Conservation (phyloP, 2,329 filamentous ascomycete species). For the Cercospora brassicicola region DNA sequence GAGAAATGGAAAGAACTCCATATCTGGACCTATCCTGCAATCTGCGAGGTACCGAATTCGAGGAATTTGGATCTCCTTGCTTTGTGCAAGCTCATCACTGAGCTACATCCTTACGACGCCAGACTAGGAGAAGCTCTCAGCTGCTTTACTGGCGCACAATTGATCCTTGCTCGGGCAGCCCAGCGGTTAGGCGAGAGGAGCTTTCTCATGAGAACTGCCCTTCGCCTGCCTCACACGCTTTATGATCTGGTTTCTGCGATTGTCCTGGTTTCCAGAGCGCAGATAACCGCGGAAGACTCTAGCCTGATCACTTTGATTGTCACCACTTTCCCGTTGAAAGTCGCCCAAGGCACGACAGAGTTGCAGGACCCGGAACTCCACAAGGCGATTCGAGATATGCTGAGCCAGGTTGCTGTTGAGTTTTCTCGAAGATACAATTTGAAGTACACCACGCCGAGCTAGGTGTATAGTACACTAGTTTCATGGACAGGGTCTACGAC, state of each 20-base stretch:
- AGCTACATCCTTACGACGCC: conserved; percentile 1
- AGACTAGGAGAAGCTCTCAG: conserved; percentile 15
- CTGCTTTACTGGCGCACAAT: conserved; percentile 13
- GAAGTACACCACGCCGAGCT: neutral
- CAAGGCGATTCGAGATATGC: neutral
- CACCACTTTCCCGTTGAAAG: conserved; percentile 13
- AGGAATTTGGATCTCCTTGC: conserved; percentile 5
- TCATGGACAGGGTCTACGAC: too few species aligned
- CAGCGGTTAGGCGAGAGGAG: conserved; percentile 9
- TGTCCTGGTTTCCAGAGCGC: conserved; percentile 11
- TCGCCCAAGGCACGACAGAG: conserved; percentile 11
- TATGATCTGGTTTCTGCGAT: conserved; percentile 15
- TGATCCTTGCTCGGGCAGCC: conserved; percentile 15
- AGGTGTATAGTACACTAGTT: neutral
- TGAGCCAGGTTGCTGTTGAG: neutral
- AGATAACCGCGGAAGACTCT: neutral
- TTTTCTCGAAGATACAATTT: conserved; percentile 12
- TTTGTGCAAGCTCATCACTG: conserved; percentile 13
- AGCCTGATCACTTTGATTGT: conserved; percentile 15
- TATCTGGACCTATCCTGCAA: conserved; percentile 9
- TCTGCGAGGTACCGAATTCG: neutral
- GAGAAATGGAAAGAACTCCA: conserved; percentile 15
- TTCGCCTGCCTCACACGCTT: conserved; percentile 11
- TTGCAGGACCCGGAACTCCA: neutral
- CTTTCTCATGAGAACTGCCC: conserved; percentile 7